phyloP scores from a whole-genome alignment of 768 basidiomycete genomes.

The Fomitopsis serialis region DNA sequence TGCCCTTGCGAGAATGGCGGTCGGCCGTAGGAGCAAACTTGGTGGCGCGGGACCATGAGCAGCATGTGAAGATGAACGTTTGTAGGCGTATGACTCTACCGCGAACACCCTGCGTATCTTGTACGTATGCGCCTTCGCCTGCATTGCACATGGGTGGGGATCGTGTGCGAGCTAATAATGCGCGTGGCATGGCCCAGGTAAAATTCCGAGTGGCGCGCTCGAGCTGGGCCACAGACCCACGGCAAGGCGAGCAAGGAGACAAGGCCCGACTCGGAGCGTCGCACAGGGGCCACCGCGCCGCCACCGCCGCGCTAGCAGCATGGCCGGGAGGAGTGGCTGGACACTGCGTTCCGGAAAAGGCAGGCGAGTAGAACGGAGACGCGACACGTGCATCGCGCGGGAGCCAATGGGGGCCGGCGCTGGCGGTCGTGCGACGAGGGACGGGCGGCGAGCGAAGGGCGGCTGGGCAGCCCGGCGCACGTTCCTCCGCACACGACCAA shows the following conservation, averaged over 20 bases:
- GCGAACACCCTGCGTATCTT: no score
- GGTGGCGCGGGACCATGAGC: no score
- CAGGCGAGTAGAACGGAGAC: background rate
- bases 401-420: conserved; percentile 19
- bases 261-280: background rate
- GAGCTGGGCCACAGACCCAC: background rate
- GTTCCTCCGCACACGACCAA: conserved; percentile 22
- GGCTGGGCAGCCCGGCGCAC: conserved; percentile 10
- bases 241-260: background rate
- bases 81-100: no score
- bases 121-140: no score
- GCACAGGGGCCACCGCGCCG: background rate
- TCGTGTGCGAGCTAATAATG: background rate
- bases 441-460: background rate
- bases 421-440: conserved; percentile 23
- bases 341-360: conserved; percentile 1
- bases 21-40: no score
- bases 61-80: no score
- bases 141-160: background rate
- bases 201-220: no score
- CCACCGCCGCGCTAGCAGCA: background rate
- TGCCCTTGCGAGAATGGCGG: no score
- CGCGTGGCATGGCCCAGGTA: background rate
- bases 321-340: no score
- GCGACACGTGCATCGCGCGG: conserved; percentile 21